Evolutionary conservation across 1,284 basidiomycete genomes (phyloP), one percentile per base, ranked within the genome.

Genomic region (Stereum hirsutum): DNA sequence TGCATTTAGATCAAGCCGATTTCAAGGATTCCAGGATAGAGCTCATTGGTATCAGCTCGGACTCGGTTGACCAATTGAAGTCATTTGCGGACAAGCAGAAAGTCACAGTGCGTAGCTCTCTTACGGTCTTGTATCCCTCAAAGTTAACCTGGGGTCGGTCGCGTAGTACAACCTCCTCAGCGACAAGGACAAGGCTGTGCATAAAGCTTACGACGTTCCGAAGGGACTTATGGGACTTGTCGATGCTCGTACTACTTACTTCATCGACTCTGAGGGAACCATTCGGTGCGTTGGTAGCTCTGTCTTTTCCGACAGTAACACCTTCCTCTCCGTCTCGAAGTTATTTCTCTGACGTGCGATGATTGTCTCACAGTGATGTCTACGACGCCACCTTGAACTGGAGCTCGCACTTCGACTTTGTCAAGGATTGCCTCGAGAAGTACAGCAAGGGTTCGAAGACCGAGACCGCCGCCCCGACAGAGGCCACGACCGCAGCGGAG

Each of bases 111-210:
- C 55, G 72, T 53, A 34, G 23, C 11, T 27, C 23, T 17, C 26
- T 19, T 27, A 34, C 20, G 19, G 38, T 34, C 31, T 26, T 42
- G 12, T 19, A 4, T 28, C 28, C 23, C 33, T 28, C 12, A 32
- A 11, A 7, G 5, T 17, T 3, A 32, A 19, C n/a, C 11, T 32
- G 14, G 10, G 15, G 7, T 32, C 11, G 35, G 12, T 26, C 35
- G 15, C 21, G 2, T 50, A 84, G 74, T 90, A 84, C 59, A 82
- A 84, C 4, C 69, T 90, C 15, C 59, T 90, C 50, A 87, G 81
- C 50, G 88, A 90, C 52, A 55, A 61, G 15, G 69, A 78, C 15
- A 78, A 78, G 24, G 66, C 70, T 44, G 79, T 72, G 10, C 68
- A 78, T 46, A 77, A 78, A 54, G 68, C 72, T 2, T 90, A 84